These are phyloP conservation scores for Coniochaeta sp. DNA, from an alignment of 2,329 filamentous ascomycete species.

Conservation along the genomic window DNA sequence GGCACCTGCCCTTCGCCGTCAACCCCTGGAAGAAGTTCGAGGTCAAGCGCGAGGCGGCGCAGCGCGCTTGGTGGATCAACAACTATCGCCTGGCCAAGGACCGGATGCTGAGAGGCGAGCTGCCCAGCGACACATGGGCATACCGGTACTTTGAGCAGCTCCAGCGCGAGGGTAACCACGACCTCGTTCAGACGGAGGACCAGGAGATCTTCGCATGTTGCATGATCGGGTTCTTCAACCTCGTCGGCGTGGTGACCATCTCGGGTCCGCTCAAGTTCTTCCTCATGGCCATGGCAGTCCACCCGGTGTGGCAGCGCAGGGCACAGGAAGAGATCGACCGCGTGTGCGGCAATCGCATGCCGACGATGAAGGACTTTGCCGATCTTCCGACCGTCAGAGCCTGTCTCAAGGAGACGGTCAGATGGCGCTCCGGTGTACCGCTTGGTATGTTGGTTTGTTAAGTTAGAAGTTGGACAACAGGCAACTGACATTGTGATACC, in stretches of 20 bases:
- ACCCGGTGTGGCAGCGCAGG: constrained; percentile 44
- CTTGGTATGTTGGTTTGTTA: constrained; percentile 23
- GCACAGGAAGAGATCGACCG: constrained; percentile 50
- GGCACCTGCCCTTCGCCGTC: constrained; percentile 31
- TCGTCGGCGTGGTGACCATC: constrained; percentile 43
- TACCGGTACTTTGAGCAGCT: constrained; percentile 40
- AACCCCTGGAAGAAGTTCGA: constrained; percentile 43
- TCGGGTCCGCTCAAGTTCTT: constrained; percentile 42
- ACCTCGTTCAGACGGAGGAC: constrained; percentile 30
- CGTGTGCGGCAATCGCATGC: constrained; percentile 46
- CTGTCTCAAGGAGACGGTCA: constrained; percentile 49
- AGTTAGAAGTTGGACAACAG: background rate
- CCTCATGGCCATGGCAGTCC: constrained; percentile 42
- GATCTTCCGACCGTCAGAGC: constrained; percentile 45
- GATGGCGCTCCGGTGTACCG: constrained; percentile 50
- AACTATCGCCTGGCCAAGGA: constrained; percentile 32
- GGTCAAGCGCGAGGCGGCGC: constrained; percentile 30
- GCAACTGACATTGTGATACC: background rate
- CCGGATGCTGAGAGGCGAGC: constrained; percentile 28
- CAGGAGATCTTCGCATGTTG: constrained; percentile 39
- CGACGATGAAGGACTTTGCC: constrained; percentile 39
- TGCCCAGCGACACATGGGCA: constrained; percentile 38
- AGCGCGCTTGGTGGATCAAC: constrained; percentile 37
- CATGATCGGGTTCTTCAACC: constrained; percentile 43
- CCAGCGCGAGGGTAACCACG: constrained; percentile 27